Percentiles rank a stretch among this genome's conserved stretches.
phyloP scores from a whole-genome alignment of 331 rosid genomes.

The Erythrophleum ivorense region DNA sequence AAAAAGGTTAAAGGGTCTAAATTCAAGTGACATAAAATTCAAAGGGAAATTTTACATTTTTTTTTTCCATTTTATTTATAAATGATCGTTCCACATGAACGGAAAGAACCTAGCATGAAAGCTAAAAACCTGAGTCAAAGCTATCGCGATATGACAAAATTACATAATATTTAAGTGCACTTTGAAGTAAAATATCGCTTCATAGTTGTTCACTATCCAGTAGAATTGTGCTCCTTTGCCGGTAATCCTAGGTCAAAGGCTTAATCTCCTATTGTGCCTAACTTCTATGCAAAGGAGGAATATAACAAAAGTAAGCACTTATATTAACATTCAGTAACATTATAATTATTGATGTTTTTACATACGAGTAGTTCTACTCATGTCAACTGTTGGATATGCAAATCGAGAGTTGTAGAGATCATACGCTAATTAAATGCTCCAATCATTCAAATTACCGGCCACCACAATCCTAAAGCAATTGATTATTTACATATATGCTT shows the following conservation, averaged over 20 bases:
- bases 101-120: not conserved
- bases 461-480: not conserved
- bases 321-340: not conserved
- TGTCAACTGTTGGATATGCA: conserved; percentile 4
- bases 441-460: not conserved
- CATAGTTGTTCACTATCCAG: not conserved
- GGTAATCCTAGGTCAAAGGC: too few species aligned
- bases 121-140: not conserved
- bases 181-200: not conserved
- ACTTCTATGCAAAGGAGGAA: not conserved
- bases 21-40: not conserved
- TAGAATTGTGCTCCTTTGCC: too few species aligned
- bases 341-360: not conserved
- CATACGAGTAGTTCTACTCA: not conserved
- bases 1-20: not conserved
- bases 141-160: not conserved
- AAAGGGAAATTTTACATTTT: not conserved
- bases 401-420: not conserved
- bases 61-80: not conserved
- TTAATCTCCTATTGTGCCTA: not conserved
- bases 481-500: not conserved
- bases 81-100: not conserved
- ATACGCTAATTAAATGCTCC: not conserved
- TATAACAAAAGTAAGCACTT: not conserved
- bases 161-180: not conserved